Base-by-base conservation (phyloP, 1,139 yeast genomes). In the Yamadazyma triangularis region DNA sequence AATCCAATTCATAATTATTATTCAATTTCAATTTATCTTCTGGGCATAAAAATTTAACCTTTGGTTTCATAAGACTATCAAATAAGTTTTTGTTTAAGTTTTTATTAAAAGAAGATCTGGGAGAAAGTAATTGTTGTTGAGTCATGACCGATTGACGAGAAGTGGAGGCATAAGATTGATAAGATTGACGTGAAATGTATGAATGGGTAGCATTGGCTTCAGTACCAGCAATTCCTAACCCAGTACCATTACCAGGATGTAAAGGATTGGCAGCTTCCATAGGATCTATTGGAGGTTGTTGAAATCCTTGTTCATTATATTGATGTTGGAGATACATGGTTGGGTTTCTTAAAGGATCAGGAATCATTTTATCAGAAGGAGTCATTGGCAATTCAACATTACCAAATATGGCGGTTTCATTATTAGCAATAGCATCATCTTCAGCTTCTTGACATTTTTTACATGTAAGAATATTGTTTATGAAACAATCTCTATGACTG, bases 401-500 rank as follows among this genome's bases (percentile, higher is more conserved):
- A 9, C 39, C 44, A 25, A 40, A 31, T 1, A 24, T 32, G 13
- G 47, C 45, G 9, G 46, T 39, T 11, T 18, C n/a, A 19, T 23
- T 14, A 10, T 29, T 26, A 6, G 14, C 37, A 26, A 31, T 37
- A 14, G 21, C 38, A 34, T 15, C 23, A 29, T 10, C 32, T 25
- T 15, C 36, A 16, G 26, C 13, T 2, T 28, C 25, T 8, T 34
- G 25, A 30, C 54, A 49, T 14, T 33, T 35, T 18, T 44, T 44
- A 34, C 54, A 49, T 8, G 43, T 46, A 16, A 48, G 40, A n/a
- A 42, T 29, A 23, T 42, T 39, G 20, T 40, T 40, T 20, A 44
- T 36, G 28, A 56, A 47, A 34, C 66, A 60, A 24, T 56, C 56
- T 29, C 52, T 45, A 35, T 60, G 66, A 29, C 60, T 54, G 22